Conservation (phyloP, 495 filamentous ascomycete genomes). For the Polyplosphaeria fusca region DNA sequence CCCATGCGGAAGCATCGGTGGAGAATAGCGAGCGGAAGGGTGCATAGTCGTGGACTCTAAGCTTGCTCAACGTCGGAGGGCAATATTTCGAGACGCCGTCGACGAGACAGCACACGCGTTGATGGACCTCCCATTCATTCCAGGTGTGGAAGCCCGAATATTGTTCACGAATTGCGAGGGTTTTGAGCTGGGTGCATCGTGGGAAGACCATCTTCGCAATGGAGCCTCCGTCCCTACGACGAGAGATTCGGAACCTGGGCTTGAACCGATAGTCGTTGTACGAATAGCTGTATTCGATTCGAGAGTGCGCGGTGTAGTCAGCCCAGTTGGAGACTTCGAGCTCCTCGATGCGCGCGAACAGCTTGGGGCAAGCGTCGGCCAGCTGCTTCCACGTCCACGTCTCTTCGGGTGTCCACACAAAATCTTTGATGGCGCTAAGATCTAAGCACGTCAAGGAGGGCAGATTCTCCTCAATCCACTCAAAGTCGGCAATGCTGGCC, state of each 20-base stretch:
- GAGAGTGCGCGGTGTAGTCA: slow-evolving; percentile 27
- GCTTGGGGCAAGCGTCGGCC: slow-evolving; percentile 16
- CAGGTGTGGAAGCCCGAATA: slow-evolving; percentile 25
- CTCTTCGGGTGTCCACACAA: slow-evolving; percentile 31
- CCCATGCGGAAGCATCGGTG: slow-evolving; percentile 11
- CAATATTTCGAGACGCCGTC: slow-evolving; percentile 19
- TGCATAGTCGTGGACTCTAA: slow-evolving; percentile 29
- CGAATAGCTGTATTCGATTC: slow-evolving; percentile 26
- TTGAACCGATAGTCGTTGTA: slow-evolving; percentile 31
- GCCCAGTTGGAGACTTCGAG: slow-evolving; percentile 31
- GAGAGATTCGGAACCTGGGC: slow-evolving; percentile 21
- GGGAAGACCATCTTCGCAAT: slow-evolving; percentile 29
- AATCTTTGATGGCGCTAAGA: slow-evolving; percentile 26
- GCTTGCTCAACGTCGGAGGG: slow-evolving; percentile 23
- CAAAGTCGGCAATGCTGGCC: slow-evolving; percentile 22
- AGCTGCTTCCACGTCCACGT: slow-evolving; percentile 30
- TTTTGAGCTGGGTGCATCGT: slow-evolving; percentile 25
- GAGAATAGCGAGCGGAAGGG: slow-evolving; percentile 26
- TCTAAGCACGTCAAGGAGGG: slow-evolving; percentile 20
- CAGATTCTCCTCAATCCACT: slow-evolving; percentile 28
- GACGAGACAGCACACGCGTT: slow-evolving; percentile 27
- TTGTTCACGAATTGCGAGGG: slow-evolving; percentile 19
- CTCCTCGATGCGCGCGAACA: slow-evolving; percentile 24
- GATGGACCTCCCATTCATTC: slow-evolving; percentile 32
- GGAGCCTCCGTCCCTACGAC: slow-evolving; percentile 27